Percentiles rank a stretch among this genome's conserved stretches.
Conservation (phyloP, 2,329 filamentous ascomycete species). For the Alternaria sp. region DNA sequence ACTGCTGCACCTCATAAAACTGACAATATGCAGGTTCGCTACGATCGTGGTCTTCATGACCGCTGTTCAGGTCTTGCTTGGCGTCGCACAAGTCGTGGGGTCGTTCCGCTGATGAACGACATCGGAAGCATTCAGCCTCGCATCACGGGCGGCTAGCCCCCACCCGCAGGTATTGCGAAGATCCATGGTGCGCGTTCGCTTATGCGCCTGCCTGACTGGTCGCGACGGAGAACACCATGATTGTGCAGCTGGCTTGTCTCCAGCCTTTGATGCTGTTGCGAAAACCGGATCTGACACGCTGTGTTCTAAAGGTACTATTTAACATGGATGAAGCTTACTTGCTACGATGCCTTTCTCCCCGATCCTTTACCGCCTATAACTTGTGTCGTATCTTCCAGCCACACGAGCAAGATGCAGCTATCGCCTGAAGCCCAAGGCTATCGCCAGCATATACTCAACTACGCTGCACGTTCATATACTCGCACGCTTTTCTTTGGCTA, state of each 20-base stretch:
- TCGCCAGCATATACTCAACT: slow-evolving; percentile 1
- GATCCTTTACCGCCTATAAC: neutral
- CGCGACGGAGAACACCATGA: neutral
- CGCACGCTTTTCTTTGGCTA: slow-evolving; percentile 11
- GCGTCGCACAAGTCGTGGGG: slow-evolving; percentile 25
- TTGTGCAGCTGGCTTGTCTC: neutral
- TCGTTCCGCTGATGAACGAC: slow-evolving; percentile 15
- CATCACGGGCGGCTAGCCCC: neutral
- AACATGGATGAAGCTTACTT: neutral
- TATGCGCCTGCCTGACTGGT: neutral
- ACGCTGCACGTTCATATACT: slow-evolving; percentile 11
- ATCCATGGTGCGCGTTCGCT: neutral
- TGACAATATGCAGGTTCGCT: slow-evolving; percentile 18
- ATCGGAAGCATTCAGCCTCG: neutral
- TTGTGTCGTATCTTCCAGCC: neutral
- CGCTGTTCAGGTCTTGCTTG: slow-evolving; percentile 22
- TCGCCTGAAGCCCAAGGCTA: slow-evolving; percentile 1
- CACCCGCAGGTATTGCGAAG: neutral
- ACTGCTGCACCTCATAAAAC: neutral
- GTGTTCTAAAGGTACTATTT: neutral
- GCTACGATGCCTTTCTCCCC: neutral
- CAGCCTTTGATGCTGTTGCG: neutral
- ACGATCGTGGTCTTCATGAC: slow-evolving; percentile 27
- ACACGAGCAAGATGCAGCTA: neutral
- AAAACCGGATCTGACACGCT: neutral